Percentiles rank a stretch among this genome's conserved stretches.
phyloP scores from a whole-genome alignment of 2,329 filamentous ascomycete species.

The Pezizomycotina sp. region DNA sequence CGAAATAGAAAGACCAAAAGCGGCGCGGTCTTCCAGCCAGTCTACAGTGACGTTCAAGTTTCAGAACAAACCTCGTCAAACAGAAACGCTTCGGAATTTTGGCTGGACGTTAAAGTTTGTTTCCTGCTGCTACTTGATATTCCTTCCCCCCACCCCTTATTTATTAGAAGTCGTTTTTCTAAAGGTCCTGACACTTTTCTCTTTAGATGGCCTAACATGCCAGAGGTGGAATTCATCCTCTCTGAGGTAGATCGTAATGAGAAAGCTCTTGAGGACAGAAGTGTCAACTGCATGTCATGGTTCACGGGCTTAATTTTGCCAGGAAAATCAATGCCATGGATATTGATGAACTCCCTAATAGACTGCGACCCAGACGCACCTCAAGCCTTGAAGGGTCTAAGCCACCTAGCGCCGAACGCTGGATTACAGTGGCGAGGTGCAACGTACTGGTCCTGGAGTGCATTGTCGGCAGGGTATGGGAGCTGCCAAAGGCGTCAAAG shows the following conservation, averaged over 20 bases:
- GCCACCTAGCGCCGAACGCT: conserved; percentile 49
- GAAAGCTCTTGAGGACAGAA: conserved; percentile 38
- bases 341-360: conserved; percentile 63
- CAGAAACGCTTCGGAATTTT: conserved; percentile 51
- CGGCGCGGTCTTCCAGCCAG: conserved; percentile 36
- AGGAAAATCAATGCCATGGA: conserved; percentile 52
- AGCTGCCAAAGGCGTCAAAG: conserved; percentile 49
- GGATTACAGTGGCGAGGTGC: conserved; percentile 64
- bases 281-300: conserved; percentile 59
- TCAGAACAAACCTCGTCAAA: conserved; percentile 48
- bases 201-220: conserved; percentile 49
- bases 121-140: conserved; percentile 2
- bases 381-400: conserved; percentile 48
- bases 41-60: conserved; percentile 46
- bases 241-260: conserved; percentile 40
- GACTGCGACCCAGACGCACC: conserved; percentile 56
- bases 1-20: conserved; percentile 43
- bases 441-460: conserved; percentile 60
- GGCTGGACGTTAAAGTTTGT: conserved; percentile 47
- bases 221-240: conserved; percentile 45
- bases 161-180: background rate
- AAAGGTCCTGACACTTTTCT: conserved; percentile 5
- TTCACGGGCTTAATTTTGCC: conserved; percentile 59
- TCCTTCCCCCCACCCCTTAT: too few relatives aligned
- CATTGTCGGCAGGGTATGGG: conserved; percentile 58